A percentile compares a stretch with the other conserved stretches of the same genome.
Conservation (phyloP, 441 rosid species). For the Erysimum cheiri region DNA sequence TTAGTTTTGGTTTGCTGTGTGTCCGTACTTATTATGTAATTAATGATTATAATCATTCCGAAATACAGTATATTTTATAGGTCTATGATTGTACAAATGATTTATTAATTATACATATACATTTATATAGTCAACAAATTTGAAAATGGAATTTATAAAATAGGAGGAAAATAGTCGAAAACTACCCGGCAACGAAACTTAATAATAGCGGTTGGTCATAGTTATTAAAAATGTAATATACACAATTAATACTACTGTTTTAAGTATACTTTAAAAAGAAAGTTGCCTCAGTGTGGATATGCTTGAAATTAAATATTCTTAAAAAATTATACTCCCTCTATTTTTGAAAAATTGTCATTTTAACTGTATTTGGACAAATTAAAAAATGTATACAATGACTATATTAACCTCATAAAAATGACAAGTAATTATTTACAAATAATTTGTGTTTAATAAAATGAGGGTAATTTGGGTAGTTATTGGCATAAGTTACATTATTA, state of each 20-base stretch:
- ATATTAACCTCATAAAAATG: too few species aligned
- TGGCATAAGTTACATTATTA: too few species aligned
- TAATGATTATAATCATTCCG: too few species aligned
- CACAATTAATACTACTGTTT: slow-evolving; percentile 5
- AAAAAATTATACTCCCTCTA: slow-evolving; percentile 5
- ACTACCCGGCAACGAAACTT: slow-evolving; percentile 25
- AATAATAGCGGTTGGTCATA: slow-evolving; percentile 34
- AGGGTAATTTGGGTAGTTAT: too few species aligned
- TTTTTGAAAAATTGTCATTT: too few species aligned
- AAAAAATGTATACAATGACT: too few species aligned
- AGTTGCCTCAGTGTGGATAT: slow-evolving; percentile 21
- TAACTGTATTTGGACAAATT: too few species aligned
- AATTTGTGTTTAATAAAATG: too few species aligned
- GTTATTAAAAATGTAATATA: slow-evolving; percentile 26
- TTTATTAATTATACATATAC: slow-evolving; percentile 4
- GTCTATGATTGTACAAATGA: slow-evolving; percentile 14
- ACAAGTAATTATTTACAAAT: too few species aligned
- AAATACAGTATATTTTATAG: too few species aligned
- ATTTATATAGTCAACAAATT: slow-evolving; percentile 18
- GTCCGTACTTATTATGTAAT: slow-evolving; percentile 25
- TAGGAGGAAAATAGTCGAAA: slow-evolving; percentile 23
- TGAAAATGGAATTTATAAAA: slow-evolving; percentile 3
- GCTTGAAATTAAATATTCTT: background rate
- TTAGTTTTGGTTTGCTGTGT: slow-evolving; percentile 7
- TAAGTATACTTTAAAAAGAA: background rate